Conservation (phyloP, 2,329 filamentous ascomycete species). For the Aphanocladium album region DNA sequence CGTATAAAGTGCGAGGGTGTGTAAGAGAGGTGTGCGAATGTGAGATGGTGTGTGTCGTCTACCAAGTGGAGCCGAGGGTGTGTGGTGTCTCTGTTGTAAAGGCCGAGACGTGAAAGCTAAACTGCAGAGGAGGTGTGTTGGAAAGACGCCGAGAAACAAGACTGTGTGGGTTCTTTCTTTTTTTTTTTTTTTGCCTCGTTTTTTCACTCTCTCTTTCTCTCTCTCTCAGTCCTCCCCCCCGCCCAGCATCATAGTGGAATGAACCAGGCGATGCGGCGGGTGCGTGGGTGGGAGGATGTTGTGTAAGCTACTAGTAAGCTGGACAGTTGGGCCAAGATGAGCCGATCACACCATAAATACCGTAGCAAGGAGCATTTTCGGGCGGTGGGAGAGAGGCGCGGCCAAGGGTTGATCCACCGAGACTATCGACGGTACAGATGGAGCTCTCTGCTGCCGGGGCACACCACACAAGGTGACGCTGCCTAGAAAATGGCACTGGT, state of each 20-base stretch:
- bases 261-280: slow-evolving; percentile 21
- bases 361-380: neutral
- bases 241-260: slow-evolving; percentile 27
- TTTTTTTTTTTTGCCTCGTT: neutral
- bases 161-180: slow-evolving; percentile 20
- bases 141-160: slow-evolving; percentile 33
- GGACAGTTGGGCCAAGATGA: slow-evolving; percentile 2
- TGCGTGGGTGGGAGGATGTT: slow-evolving; percentile 21
- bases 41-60: slow-evolving; percentile 9
- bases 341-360: neutral
- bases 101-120: slow-evolving; percentile 5
- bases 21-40: slow-evolving; percentile 1
- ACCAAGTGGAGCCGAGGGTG: neutral
- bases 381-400: neutral
- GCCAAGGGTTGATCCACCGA: slow-evolving; percentile 15
- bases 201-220: neutral
- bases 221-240: neutral
- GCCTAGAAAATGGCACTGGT: no score
- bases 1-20: slow-evolving; percentile 1
- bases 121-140: slow-evolving; percentile 5
- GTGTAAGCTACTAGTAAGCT: slow-evolving; percentile 14
- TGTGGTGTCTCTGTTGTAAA: slow-evolving; percentile 9
- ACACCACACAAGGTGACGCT: no score
- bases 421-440: slow-evolving; percentile 22
- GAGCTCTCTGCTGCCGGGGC: slow-evolving; percentile 18